Evolutionary conservation across 129 eudicot species (phyloP), one percentile per base, ranked within the genome.

Genomic region (Glebionis coronaria): DNA sequence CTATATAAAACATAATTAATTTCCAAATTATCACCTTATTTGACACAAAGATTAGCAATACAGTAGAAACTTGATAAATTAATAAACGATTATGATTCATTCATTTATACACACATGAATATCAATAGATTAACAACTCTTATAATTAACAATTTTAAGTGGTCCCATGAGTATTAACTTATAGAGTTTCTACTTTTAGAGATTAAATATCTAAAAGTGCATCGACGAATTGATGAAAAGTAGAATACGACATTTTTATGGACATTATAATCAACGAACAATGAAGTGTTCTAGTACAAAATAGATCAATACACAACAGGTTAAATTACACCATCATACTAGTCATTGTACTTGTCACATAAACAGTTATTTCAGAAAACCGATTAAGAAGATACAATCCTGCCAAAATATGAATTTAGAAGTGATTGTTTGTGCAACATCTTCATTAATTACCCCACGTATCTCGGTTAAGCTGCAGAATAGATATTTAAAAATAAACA

Each of bases 391-490:
- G 56, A 60, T 49, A 79, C 73, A 31, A 64, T 89, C 99, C 97
- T 94, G 99, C 99, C 99, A 94, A 77, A 94, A 94, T 79, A 94
- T 77, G 73, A 94, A 94, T 70, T 83, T 85, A 19, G 81, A 82
- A 21, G 73, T 79, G 76, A 94, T 87, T 65, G 97, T 94, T 71
- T 94, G 97, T 70, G 92, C 73, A 78, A 89, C 99, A 79, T 97
- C 95, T 76, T 94, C 99, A n/a, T n/a, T n/a, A n/a, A 94, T 94
- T 89, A 28, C 93, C 97, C 99, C 99, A 94, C 16, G 95, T 89
- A 81, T 89, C 99, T 56, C 99, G 84, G 79, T 94, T 94, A 70
- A 94, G 97, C 99, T 94, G 73, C 79, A 82, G 35, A 79, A 59
- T 55, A 21, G 71, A 50, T 57, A 77, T 27, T 18, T 12, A 70